Base-by-base conservation (phyloP, 495 filamentous ascomycete species). In the Annulohypoxylon bovei region DNA sequence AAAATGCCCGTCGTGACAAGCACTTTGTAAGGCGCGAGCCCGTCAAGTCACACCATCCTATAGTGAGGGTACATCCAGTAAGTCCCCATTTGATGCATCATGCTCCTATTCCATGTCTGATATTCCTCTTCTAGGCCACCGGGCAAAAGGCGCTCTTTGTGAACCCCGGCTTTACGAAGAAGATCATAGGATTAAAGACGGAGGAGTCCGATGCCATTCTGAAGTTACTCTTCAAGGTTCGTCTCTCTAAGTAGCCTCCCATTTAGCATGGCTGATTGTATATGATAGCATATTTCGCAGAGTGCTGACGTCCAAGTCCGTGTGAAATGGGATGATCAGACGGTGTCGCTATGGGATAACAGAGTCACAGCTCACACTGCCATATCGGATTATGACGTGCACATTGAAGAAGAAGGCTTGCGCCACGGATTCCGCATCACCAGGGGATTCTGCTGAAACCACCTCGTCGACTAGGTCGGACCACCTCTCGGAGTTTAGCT, bases 91-190 rank as follows among this genome's bases (percentile, higher is more conserved):
- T 14, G n/a, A 35, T 35, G 32, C 52, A 39, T 9, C 11, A 18
- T 18, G 0, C 28, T 33, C 6, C 18, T 37, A 16, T 16, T 33
- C 11, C 4, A 30, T 25, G 3, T 18, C 62, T 76, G 47, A 75
- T 30, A 20, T 33, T 7, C 2, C 23, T 20, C 6, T 32, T 22
- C 22, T 22, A 81, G 61, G 91, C 89, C 1, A 93, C 92, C 0
- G 91, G 91, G 32, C 88, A 91, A 83, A 94, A 93, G 76, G 90
- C 90, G 20, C 82, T 95, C 6, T 95, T 92, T 74, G 82, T 92
- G 73, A 93, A 93, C 75, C 90, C 90, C 4, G 92, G 92, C 28
- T 95, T 94, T 76, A 90, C 92, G 57, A 93, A 88, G 70, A 85
- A 87, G 53, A 92, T 94, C 62, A 81, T 91, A 20, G 92, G 92